phyloP scores from a whole-genome alignment of 108 stramenopile species.

The Cylindrotheca closterium region DNA sequence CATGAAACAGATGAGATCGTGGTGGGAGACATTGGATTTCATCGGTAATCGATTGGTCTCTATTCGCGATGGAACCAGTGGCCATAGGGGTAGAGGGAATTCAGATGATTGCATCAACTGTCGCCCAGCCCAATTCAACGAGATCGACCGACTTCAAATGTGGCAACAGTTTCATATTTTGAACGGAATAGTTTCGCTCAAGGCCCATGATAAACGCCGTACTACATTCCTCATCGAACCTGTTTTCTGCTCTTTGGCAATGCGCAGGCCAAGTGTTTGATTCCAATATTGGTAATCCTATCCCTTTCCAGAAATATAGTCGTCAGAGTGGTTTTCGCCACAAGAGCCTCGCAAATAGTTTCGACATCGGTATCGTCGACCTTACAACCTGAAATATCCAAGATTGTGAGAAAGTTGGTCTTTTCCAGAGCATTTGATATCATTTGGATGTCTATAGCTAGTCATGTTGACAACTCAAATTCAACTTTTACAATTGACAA shows the following conservation, averaged over 20 bases:
- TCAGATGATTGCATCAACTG: neutral
- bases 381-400: neutral
- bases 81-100: neutral
- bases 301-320: neutral
- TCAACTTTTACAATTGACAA: neutral
- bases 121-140: neutral
- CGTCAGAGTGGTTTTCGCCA: neutral
- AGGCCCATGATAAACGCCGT: neutral
- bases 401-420: neutral
- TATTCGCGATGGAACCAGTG: neutral
- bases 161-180: neutral
- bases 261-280: neutral
- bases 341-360: neutral
- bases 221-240: neutral
- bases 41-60: neutral
- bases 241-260: neutral
- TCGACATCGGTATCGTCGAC: neutral
- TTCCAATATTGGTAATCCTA: neutral
- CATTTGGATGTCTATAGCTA: neutral
- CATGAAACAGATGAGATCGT: neutral
- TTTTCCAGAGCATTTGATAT: neutral
- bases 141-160: neutral
- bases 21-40: neutral
- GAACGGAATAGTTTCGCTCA: neutral
- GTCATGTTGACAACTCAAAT: neutral